phyloP scores from a whole-genome alignment of 495 filamentous ascomycete genomes.

The Platismatia glauca region DNA sequence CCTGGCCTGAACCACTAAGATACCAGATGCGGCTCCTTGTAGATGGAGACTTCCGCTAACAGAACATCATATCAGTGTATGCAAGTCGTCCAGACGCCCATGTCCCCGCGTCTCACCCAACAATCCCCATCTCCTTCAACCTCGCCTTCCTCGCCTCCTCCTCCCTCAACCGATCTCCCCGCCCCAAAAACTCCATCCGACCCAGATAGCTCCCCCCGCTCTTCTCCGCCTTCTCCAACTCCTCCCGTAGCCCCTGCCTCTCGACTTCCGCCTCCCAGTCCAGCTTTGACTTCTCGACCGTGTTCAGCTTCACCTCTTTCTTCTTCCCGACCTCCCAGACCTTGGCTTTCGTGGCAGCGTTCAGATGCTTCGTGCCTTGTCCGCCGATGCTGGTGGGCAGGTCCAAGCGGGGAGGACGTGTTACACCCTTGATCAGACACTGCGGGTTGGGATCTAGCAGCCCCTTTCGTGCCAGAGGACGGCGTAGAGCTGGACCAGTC shows the following conservation, averaged over 20 bases:
- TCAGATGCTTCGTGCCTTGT: conserved; percentile 28
- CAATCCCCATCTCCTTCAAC: conserved; percentile 42
- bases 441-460: conserved; percentile 67
- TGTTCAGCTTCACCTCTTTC: conserved; percentile 72
- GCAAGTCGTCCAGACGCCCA: background rate
- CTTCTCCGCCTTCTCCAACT: conserved; percentile 75
- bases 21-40: background rate
- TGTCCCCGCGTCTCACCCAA: background rate
- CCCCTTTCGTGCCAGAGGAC: conserved; percentile 66
- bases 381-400: conserved; percentile 35
- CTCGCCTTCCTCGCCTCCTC: conserved; percentile 60
- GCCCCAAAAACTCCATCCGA: conserved; percentile 80
- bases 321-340: conserved; percentile 26
- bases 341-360: background rate
- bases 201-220: conserved; percentile 74
- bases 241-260: conserved; percentile 82
- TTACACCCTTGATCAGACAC: conserved; percentile 33
- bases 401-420: conserved; percentile 13
- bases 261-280: conserved; percentile 96
- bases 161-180: conserved; percentile 68
- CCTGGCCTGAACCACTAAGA: background rate
- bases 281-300: conserved; percentile 86
- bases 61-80: background rate
- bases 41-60: background rate
- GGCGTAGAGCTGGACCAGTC: conserved; percentile 39